A percentile compares a stretch with the other conserved stretches of the same genome.
Conservation (phyloP, 2,329 filamentous ascomycete species). For the Epichloe sibirici region DNA sequence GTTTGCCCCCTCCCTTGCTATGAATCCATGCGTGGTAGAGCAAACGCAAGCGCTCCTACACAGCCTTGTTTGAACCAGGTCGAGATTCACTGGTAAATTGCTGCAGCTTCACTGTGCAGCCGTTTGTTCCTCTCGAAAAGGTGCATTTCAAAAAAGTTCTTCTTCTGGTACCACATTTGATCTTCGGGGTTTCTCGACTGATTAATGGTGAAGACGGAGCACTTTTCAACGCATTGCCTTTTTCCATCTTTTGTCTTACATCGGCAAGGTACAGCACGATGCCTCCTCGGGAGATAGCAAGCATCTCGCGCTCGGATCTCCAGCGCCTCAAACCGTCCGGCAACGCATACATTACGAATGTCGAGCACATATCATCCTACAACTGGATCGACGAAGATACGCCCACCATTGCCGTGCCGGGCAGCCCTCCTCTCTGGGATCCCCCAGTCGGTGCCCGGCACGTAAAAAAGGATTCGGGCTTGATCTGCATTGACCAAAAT, state of each 20-base stretch:
- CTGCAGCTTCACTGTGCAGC: not conserved
- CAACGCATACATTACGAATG: slow-evolving; percentile 20
- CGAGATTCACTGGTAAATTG: not conserved
- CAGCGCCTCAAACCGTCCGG: not conserved
- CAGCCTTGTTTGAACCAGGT: not conserved
- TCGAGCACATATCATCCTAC: slow-evolving; percentile 33
- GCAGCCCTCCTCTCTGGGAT: slow-evolving; percentile 23
- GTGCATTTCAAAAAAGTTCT: not conserved
- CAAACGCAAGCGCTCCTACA: not conserved
- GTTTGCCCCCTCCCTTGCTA: not conserved
- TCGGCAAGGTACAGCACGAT: not conserved
- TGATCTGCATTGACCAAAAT: slow-evolving; percentile 32
- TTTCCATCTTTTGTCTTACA: too few relatives aligned
- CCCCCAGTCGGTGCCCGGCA: slow-evolving; percentile 14
- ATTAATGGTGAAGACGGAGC: too few relatives aligned
- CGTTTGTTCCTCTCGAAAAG: not conserved
- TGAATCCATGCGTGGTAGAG: not conserved
- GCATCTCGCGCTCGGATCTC: not conserved
- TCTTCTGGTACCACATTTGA: not conserved
- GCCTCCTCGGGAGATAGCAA: not conserved
- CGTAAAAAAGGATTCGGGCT: slow-evolving; percentile 26
- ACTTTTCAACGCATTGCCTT: too few relatives aligned
- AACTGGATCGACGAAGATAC: slow-evolving; percentile 31
- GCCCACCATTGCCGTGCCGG: slow-evolving; percentile 34
- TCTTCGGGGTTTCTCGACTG: not conserved